Evolutionary conservation across 495 filamentous ascomycete genomes (phyloP), one percentile per base, ranked within the genome.

Genomic region (Bryoglossum gracile): DNA sequence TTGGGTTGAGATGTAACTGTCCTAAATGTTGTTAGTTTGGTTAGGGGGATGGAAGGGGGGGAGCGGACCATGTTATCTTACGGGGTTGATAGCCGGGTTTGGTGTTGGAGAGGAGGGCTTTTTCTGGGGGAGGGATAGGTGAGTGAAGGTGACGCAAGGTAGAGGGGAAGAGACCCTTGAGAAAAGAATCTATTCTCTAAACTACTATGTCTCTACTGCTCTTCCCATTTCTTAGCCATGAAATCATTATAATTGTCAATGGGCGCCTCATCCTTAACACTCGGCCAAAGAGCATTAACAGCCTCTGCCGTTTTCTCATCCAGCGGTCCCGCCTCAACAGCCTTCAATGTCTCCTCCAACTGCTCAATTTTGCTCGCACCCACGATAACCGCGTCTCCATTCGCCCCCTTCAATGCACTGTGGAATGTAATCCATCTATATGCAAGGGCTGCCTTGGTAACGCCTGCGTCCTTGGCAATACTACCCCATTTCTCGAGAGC

Each of bases 351-450:
- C 59, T 77, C 58, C 21, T 68, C 56, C 13, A 83, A 37, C 57
- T 83, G 80, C 32, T 57, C 40, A 1, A 55, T n/a, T 33, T 50
- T 69, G 33, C 68, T 72, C 0, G 73, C 69, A 0, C 79, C 80
- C 26, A 80, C 33, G 16, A 82, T 65, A 3, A 82, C 47, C 1
- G 59, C 75, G 64, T 85, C 78, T 0, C 73, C 75, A 23, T 50
- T 14, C 22, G 72, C 69, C 0, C 59, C 63, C 0, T 65, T 68
- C 34, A 83, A 54, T 8, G 53, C 57, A 4, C 72, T 76, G 50
- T 83, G 65, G 53, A 74, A 75, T 17, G 66, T 59, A 3, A 78
- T 57, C 79, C 79, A 83, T 11, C 78, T 62, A 55, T 75, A 72
- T 11, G 75, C 74, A 23, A 82, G 57, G 36, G 74, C 73, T 8